Evolutionary conservation across 176 grass and related monocot genomes (phyloP).

Genomic region (Hyparrhenia diplandra): DNA sequence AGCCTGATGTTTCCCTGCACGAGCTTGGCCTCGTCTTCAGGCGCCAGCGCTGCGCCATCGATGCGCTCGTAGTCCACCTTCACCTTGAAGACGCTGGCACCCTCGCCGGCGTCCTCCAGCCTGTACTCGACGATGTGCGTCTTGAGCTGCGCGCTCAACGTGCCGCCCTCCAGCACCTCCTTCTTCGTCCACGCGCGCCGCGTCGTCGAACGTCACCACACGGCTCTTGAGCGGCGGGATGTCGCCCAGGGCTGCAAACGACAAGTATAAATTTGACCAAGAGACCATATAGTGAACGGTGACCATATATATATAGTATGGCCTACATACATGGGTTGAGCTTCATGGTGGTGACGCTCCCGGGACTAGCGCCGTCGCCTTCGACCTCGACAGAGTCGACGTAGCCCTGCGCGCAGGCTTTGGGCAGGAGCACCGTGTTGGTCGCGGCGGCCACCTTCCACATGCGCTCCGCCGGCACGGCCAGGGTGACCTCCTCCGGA

Average conservation of each 20-base stretch:
- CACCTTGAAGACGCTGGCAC: conserved; percentile 21
- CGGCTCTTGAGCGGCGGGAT: neutral
- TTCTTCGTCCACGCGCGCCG: neutral
- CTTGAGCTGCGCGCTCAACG: conserved; percentile 18
- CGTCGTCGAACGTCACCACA: neutral
- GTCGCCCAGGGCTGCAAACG: neutral
- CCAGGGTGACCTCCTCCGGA: conserved; percentile 1
- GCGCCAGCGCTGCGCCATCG: neutral
- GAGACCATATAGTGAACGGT: too few relatives aligned
- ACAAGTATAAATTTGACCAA: too few relatives aligned
- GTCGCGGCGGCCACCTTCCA: conserved; percentile 14
- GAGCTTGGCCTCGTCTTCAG: conserved; percentile 6
- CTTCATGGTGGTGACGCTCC: conserved; percentile 22
- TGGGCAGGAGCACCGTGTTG: neutral
- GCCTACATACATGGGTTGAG: neutral
- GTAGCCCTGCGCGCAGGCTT: conserved; percentile 14
- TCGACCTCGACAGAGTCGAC: conserved; percentile 15
- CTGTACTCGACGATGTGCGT: neutral
- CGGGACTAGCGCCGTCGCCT: conserved; percentile 24
- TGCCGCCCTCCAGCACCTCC: conserved; percentile 24
- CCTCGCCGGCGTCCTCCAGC: conserved; percentile 21
- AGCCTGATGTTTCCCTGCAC: neutral
- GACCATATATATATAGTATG: too few relatives aligned
- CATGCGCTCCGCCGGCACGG: conserved; percentile 12
- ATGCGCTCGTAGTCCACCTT: conserved; percentile 33